Conservation (phyloP, 306 rosid genomes). For the Vigna trinervia region DNA sequence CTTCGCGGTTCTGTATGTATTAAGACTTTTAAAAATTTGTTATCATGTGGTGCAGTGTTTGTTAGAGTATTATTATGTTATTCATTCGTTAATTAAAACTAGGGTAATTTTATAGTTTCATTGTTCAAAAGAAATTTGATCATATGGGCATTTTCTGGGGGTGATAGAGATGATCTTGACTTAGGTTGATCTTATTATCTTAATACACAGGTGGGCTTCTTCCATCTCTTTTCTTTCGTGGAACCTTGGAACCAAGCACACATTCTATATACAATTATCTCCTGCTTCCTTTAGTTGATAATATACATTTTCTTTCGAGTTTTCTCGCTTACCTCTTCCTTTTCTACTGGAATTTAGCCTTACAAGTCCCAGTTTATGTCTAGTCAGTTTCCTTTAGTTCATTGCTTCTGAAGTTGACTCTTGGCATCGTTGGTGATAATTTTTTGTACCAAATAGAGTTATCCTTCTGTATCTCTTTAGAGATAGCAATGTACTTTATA, state of each 20-base stretch:
- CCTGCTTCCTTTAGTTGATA: conserved; percentile 7
- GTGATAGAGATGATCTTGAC: conserved; percentile 19
- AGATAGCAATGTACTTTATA: conserved; percentile 2
- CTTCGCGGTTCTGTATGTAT: conserved; percentile 25
- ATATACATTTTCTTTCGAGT: conserved; percentile 4
- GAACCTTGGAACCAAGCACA: conserved; percentile 2
- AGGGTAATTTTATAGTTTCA: conserved; percentile 5
- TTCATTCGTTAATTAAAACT: background rate
- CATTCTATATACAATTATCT: background rate
- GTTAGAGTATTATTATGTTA: conserved; percentile 10
- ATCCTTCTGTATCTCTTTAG: conserved; percentile 8
- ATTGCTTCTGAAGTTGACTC: conserved; percentile 33
- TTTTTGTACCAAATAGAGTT: background rate
- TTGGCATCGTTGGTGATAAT: conserved; percentile 20
- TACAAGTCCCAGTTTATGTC: background rate
- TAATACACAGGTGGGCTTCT: background rate
- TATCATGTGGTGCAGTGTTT: conserved; percentile 13
- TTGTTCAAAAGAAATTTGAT: background rate
- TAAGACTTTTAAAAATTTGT: conserved; percentile 28
- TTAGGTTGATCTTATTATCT: conserved; percentile 18
- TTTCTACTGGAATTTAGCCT: conserved; percentile 22
- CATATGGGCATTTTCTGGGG: conserved; percentile 19
- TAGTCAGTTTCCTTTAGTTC: conserved; percentile 3
- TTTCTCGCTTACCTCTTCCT: background rate
- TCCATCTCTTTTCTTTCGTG: conserved; percentile 4